These are phyloP conservation scores for Spinacia oleracea DNA, from an alignment of 179 eudicot genomes.

Conservation along the genomic window DNA sequence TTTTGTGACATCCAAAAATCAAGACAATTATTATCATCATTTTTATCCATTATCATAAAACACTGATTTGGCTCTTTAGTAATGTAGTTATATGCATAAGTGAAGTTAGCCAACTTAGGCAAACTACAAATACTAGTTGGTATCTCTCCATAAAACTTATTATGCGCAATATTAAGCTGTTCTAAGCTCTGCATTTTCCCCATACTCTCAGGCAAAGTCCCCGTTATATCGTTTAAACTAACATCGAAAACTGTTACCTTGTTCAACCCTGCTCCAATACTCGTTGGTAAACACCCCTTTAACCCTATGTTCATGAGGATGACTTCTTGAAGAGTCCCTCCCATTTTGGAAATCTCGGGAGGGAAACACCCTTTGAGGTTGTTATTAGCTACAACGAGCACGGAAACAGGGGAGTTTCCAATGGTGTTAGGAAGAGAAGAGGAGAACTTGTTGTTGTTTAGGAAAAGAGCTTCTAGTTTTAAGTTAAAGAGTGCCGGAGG, in stretches of 20 bases:
- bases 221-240: constrained; percentile 34
- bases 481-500: constrained; percentile 39
- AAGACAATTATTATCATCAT: constrained; percentile 47
- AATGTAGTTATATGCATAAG: constrained; percentile 44
- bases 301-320: constrained; percentile 36
- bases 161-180: constrained; percentile 46
- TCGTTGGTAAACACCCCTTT: constrained; percentile 47
- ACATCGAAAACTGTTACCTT: constrained; percentile 47
- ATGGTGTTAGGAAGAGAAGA: constrained; percentile 33
- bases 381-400: constrained; percentile 45
- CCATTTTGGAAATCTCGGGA: constrained; percentile 33
- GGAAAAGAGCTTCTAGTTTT: constrained; percentile 47
- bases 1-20: constrained; percentile 42
- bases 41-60: constrained; percentile 26
- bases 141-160: constrained; percentile 38
- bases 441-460: constrained; percentile 45
- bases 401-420: constrained; percentile 46
- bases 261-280: constrained; percentile 36
- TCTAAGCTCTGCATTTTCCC: constrained; percentile 44
- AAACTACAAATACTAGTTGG: constrained; percentile 45
- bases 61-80: constrained; percentile 29
- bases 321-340: constrained; percentile 34
- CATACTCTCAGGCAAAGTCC: constrained; percentile 39
- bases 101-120: constrained; percentile 44
- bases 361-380: constrained; percentile 47